phyloP scores from a whole-genome alignment of 768 basidiomycete genomes.

The Boletus edulis region DNA sequence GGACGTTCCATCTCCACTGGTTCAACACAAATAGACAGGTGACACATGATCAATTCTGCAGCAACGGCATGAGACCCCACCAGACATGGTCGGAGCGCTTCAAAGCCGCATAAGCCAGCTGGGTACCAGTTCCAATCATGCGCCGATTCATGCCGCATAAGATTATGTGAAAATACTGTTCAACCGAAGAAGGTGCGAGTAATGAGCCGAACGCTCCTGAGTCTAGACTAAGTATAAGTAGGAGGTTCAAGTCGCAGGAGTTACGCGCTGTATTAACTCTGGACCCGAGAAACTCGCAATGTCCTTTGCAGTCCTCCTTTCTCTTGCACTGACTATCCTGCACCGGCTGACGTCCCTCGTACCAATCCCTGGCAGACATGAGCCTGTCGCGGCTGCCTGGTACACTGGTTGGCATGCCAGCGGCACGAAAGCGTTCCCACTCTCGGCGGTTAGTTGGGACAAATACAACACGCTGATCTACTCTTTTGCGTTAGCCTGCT shows the following conservation, averaged over 20 bases:
- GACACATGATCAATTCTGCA: no score
- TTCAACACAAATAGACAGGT: no score
- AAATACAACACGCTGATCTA: conserved; percentile 70
- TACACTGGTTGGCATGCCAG: conserved; percentile 41
- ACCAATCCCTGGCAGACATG: not conserved
- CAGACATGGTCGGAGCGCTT: no score
- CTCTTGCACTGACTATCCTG: conserved; percentile 1
- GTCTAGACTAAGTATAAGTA: conserved; percentile 5
- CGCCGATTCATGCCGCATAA: no score
- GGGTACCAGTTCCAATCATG: no score
- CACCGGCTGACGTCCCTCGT: not conserved
- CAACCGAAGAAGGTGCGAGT: not conserved
- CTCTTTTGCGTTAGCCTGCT: conserved; percentile 53
- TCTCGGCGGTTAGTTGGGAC: conserved; percentile 56
- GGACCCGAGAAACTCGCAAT: not conserved
- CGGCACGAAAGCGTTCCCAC: conserved; percentile 41
- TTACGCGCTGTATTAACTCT: not conserved
- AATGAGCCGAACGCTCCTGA: not conserved
- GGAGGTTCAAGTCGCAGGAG: not conserved
- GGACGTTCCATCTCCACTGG: no score
- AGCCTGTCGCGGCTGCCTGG: conserved; percentile 52
- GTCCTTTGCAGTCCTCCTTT: not conserved
- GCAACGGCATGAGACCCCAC: no score
- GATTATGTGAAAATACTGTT: no score
- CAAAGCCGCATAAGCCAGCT: no score